Conservation (phyloP, 2,329 filamentous ascomycete species). For the Coniochaeta sp. region DNA sequence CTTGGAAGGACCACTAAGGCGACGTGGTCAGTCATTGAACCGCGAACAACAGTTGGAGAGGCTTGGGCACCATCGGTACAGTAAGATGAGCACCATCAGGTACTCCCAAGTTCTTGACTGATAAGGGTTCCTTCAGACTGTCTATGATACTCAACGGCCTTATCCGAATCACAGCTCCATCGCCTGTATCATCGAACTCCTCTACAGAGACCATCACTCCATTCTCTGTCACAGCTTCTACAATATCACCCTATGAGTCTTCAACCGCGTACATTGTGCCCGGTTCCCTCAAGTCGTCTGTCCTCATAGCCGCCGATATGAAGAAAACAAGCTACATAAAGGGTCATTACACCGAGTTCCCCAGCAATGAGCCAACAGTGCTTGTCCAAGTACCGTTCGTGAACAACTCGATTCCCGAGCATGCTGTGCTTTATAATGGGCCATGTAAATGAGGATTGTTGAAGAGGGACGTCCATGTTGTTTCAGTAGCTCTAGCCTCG, state of each 20-base stretch:
- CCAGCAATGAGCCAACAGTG: conserved; percentile 23
- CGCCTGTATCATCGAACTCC: conserved; percentile 3
- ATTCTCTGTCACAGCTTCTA: neutral
- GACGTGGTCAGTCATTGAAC: conserved; percentile 22
- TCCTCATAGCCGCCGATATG: conserved; percentile 23
- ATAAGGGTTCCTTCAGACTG: conserved; percentile 11
- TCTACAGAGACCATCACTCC: neutral
- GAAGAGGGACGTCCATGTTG: neutral
- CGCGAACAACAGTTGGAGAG: conserved; percentile 21
- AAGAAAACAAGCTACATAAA: conserved; percentile 16
- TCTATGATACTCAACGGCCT: conserved; percentile 24
- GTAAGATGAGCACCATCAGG: conserved; percentile 7
- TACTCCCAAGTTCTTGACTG: neutral
- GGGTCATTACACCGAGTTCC: conserved; percentile 26
- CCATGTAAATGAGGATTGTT: conserved; percentile 10
- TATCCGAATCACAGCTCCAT: conserved; percentile 22
- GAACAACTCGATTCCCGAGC: conserved; percentile 15
- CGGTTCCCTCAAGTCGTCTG: conserved; percentile 20
- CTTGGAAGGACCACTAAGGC: conserved; percentile 20
- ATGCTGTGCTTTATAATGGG: conserved; percentile 22
- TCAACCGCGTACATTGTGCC: conserved; percentile 21
- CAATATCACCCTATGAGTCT: conserved; percentile 1
- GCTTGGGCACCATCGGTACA: conserved; percentile 25
- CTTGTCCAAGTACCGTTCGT: conserved; percentile 23
- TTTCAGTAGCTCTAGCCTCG: too few species aligned